phyloP scores from a whole-genome alignment of 371 early-diverging fungal species.

The Zopfochytrium polystomum region DNA sequence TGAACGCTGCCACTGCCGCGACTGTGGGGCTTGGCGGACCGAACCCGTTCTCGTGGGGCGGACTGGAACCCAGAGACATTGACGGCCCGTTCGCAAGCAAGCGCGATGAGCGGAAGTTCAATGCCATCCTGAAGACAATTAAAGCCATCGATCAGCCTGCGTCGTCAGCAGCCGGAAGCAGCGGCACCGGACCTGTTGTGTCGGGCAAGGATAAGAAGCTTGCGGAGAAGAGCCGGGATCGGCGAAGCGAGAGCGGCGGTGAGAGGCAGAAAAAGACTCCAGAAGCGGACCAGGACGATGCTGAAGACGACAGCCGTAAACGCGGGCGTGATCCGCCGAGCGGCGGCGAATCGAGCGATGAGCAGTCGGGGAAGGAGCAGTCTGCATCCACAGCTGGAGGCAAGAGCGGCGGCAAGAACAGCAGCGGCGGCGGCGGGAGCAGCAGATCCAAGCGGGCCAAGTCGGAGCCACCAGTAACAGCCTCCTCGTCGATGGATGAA shows the following conservation, averaged over 20 bases:
- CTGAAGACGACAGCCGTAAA: no score
- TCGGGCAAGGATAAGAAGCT: no score
- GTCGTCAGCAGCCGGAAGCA: no score
- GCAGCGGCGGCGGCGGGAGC: slow-evolving; percentile 1
- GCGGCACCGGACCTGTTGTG: no score
- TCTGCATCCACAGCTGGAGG: no score
- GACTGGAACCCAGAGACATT: slow-evolving; percentile 25
- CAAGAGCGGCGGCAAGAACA: no score
- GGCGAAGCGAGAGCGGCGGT: neutral
- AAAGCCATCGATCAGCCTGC: slow-evolving; percentile 7
- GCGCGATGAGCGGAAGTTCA: slow-evolving; percentile 42
- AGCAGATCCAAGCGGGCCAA: neutral
- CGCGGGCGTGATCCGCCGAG: no score
- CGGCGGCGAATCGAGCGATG: no score
- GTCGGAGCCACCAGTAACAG: slow-evolving; percentile 7
- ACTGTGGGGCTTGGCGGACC: slow-evolving; percentile 23
- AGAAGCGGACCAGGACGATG: no score
- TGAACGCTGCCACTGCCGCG: slow-evolving; percentile 21
- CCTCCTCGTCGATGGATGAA: slow-evolving; percentile 7
- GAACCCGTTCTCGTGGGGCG: slow-evolving; percentile 39
- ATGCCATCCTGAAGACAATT: slow-evolving; percentile 30
- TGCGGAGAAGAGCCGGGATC: neutral
- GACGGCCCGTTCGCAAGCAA: slow-evolving; percentile 35
- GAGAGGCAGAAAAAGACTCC: slow-evolving; percentile 7
- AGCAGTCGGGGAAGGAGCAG: no score